Base-by-base conservation (phyloP, 495 filamentous ascomycete genomes). In the Aspergillus bridgeri region DNA sequence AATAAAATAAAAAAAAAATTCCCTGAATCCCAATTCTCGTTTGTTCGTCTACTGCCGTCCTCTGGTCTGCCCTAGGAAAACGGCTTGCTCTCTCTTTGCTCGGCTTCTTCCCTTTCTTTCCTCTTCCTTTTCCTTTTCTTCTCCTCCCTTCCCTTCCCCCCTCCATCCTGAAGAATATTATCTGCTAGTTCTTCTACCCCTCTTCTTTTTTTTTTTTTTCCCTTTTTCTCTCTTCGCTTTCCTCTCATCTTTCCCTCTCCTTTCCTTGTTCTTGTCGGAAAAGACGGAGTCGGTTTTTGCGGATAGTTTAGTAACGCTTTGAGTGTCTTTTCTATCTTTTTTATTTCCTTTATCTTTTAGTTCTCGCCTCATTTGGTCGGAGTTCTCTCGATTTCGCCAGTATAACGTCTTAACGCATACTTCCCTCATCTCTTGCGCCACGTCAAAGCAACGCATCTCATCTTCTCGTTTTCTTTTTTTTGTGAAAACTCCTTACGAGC, bases 201-300 rank as follows among this genome's bases (percentile, higher is more conserved):
- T 78, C 74, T 73, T 74, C 65, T 67, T 71, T 68, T 71, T 65
- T 69, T 64, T 64, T 65, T 59, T 60, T 60, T 65, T 60, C 64
- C 57, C 64, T 63, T 62, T 64, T 52, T 64, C 65, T 61, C 60
- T 62, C 61, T 60, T 61, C 60, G 67, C 67, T 71, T 69, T 72
- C 69, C 75, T 73, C 75, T 72, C 65, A 58, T 65, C 62, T 61
- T 64, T 52, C 58, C 58, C 51, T 64, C 65, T 61, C 60, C 63
- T 63, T 60, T 61, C 60, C 72, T 69, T 72, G 69, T 76, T 73
- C 67, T 67, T 65, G 57, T 65, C 66, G 66, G 71, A 67, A 69
- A 71, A 69, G 67, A 73, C 73, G 69, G 68, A 72, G 72, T 73
- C 72, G 71, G 62, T 75, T 75, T 72, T 38, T 38, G 70, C 70